Evolutionary conservation across 768 basidiomycete species (phyloP).

Genomic region (Porpolomopsis calyptriformis): DNA sequence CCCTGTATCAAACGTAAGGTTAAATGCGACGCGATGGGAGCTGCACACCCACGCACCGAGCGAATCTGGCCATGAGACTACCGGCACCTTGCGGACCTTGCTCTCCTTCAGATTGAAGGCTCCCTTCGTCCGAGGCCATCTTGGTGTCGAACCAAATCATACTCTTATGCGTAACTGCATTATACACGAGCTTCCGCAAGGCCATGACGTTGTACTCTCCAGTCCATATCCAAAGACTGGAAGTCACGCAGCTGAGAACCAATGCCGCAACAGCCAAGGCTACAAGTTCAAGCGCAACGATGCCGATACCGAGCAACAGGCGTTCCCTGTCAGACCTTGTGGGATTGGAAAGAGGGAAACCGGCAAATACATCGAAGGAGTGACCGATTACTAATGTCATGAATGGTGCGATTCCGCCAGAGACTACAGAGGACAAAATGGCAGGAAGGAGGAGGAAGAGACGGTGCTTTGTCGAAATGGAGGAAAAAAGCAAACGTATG

Average conservation of each 20-base stretch:
- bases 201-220: slow-evolving; percentile 71
- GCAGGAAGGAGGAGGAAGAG: slow-evolving; percentile 57
- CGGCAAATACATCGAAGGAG: slow-evolving; percentile 65
- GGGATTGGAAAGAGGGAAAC: slow-evolving; percentile 30
- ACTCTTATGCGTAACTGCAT: slow-evolving; percentile 52
- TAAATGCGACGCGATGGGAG: not conserved
- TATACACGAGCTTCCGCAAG: slow-evolving; percentile 59
- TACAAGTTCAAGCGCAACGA: slow-evolving; percentile 55
- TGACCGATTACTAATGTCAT: slow-evolving; percentile 79
- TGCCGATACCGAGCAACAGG: slow-evolving; percentile 47
- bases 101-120: slow-evolving; percentile 26
- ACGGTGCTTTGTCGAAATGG: slow-evolving; percentile 47
- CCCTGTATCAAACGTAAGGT: slow-evolving; percentile 35
- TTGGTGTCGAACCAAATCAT: slow-evolving; percentile 90
- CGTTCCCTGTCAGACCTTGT: slow-evolving; percentile 32
- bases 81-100: slow-evolving; percentile 65
- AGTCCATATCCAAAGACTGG: slow-evolving; percentile 75
- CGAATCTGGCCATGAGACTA: slow-evolving; percentile 89
- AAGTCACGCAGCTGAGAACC: slow-evolving; percentile 62
- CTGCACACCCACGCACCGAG: slow-evolving; percentile 38
- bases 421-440: slow-evolving; percentile 45
- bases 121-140: slow-evolving; percentile 47
- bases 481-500: slow-evolving; percentile 47
- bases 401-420: slow-evolving; percentile 70
- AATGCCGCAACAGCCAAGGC: slow-evolving; percentile 58